These are phyloP conservation scores for Fusarium siculi DNA, from an alignment of 2,329 filamentous ascomycete genomes.

Conservation along the genomic window DNA sequence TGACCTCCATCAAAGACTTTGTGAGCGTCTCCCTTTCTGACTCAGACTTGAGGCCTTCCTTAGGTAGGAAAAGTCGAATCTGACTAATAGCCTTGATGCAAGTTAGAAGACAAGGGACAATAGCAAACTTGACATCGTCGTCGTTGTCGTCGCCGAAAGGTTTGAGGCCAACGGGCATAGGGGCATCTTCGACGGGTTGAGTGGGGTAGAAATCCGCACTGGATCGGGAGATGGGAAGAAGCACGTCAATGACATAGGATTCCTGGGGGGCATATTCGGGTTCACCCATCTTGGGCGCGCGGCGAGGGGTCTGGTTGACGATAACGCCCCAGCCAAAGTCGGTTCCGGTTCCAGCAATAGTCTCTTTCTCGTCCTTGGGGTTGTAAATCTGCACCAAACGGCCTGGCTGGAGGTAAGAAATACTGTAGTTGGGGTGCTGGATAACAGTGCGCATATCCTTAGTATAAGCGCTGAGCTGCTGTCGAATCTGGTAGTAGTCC, in stretches of 20 bases:
- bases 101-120: constrained; percentile 83
- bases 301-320: constrained; percentile 76
- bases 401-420: constrained; percentile 88
- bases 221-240: constrained; percentile 69
- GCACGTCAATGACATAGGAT: constrained; percentile 83
- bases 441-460: constrained; percentile 93
- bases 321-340: constrained; percentile 98
- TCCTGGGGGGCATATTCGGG: constrained; percentile 79
- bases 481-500: constrained; percentile 91
- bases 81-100: constrained; percentile 88
- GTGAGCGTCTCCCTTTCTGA: constrained; percentile 75
- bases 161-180: constrained; percentile 69
- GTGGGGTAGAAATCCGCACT: constrained; percentile 58
- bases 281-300: constrained; percentile 71
- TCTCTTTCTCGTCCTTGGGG: constrained; percentile 59
- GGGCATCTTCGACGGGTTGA: constrained; percentile 48
- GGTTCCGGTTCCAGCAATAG: constrained; percentile 48
- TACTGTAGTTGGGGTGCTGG: constrained; percentile 87
- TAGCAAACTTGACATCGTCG: constrained; percentile 45
- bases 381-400: constrained; percentile 88
- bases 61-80: constrained; percentile 83
- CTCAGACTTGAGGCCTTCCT: constrained; percentile 72
- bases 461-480: constrained; percentile 84
- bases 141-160: constrained; percentile 49
- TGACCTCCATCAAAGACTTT: constrained; percentile 80